Percentiles rank a stretch among this genome's conserved stretches.
Conservation (phyloP, 2,329 filamentous ascomycete genomes). For the Sphaerulina vaccinii region DNA sequence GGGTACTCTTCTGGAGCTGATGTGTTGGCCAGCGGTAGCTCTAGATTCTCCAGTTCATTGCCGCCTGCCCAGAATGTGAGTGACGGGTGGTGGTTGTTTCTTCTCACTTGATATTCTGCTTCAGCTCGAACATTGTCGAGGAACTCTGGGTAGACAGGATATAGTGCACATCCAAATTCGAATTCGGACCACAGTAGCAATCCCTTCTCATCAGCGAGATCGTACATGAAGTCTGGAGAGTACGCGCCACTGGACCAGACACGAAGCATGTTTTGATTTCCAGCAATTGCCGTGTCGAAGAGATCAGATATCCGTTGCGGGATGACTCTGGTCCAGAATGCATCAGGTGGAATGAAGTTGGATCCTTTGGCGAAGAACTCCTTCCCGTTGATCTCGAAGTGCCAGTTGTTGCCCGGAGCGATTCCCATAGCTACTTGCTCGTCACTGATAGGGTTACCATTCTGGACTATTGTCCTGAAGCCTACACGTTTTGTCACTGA, state of each 20-base stretch:
- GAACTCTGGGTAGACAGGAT: constrained; percentile 56
- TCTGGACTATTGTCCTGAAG: constrained; percentile 62
- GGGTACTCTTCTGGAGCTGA: constrained; percentile 45
- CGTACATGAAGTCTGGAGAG: constrained; percentile 61
- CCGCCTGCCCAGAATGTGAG: constrained; percentile 44
- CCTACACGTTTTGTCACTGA: constrained; percentile 56
- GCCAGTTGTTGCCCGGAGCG: constrained; percentile 59
- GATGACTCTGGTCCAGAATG: constrained; percentile 63
- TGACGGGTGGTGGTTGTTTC: constrained; percentile 58
- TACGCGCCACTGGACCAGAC: constrained; percentile 62
- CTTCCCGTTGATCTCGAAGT: constrained; percentile 65
- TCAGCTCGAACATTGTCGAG: constrained; percentile 57
- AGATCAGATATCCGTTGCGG: constrained; percentile 51
- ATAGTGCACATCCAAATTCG: constrained; percentile 61
- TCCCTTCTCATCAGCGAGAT: constrained; percentile 61
- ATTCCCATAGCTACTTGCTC: constrained; percentile 55
- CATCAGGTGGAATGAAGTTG: constrained; percentile 63
- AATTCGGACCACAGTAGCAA: constrained; percentile 64
- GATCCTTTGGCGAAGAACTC: constrained; percentile 65
- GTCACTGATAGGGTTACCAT: constrained; percentile 55
- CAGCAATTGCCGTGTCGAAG: constrained; percentile 55
- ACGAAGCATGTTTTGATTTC: constrained; percentile 64
- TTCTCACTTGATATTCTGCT: constrained; percentile 60
- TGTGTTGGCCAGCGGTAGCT: constrained; percentile 44
- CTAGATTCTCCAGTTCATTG: constrained; percentile 61